phyloP scores from a whole-genome alignment of 768 basidiomycete species.

The Lactifluus rugatus region DNA sequence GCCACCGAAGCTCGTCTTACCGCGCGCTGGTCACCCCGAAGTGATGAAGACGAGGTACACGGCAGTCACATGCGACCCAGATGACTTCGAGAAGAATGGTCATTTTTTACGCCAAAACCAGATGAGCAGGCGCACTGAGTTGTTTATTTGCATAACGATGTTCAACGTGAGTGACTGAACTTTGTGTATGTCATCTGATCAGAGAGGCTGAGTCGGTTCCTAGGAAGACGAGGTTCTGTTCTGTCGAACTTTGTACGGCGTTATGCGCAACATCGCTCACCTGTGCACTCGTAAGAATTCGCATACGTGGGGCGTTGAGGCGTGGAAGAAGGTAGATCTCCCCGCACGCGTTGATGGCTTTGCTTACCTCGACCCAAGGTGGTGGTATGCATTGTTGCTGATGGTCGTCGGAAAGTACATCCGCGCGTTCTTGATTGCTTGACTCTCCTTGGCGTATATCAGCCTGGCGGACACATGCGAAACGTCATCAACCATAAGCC shows the following conservation, averaged over 20 bases:
- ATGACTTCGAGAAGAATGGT: constrained; percentile 77
- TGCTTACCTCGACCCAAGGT: constrained; percentile 38
- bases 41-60: constrained; percentile 71
- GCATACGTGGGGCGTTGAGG: constrained; percentile 91
- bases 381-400: constrained; percentile 86
- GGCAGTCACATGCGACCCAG: constrained; percentile 89
- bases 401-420: constrained; percentile 75
- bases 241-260: constrained; percentile 87
- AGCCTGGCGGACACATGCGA: constrained; percentile 52
- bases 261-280: constrained; percentile 81
- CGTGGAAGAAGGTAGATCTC: constrained; percentile 79
- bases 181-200: background rate
- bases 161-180: constrained; percentile 66
- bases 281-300: constrained; percentile 79
- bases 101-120: constrained; percentile 83
- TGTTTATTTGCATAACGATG: constrained; percentile 95
- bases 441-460: constrained; percentile 89
- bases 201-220: constrained; percentile 2
- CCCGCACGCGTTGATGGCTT: background rate
- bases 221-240: constrained; percentile 88
- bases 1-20: constrained; percentile 74
- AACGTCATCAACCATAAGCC: constrained; percentile 63
- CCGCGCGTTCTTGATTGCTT: constrained; percentile 82
- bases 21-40: constrained; percentile 60
- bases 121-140: constrained; percentile 69